Evolutionary conservation across 768 basidiomycete species (phyloP).

Genomic region (Kwoniella mangroviensis): DNA sequence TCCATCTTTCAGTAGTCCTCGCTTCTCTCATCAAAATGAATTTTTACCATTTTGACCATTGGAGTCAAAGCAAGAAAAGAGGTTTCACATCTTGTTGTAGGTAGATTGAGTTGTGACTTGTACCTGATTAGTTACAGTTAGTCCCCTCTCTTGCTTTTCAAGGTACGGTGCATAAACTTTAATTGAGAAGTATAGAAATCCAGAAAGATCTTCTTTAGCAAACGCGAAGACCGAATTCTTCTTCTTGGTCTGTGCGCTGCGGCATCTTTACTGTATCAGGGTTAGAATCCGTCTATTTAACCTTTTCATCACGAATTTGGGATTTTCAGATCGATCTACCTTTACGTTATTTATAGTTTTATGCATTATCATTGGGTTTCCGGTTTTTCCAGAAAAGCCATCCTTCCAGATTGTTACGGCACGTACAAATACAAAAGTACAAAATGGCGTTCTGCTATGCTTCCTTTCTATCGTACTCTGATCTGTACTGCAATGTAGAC

Average conservation of each 20-base stretch:
- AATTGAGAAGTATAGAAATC: no score
- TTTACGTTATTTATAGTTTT: no score
- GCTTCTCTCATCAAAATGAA: background rate
- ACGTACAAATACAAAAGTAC: no score
- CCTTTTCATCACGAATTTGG: background rate
- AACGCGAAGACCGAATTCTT: background rate
- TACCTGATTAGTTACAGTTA: slow-evolving; percentile 1
- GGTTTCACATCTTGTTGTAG: background rate
- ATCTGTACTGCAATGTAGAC: no score
- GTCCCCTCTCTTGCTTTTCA: no score
- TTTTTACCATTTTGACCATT: background rate
- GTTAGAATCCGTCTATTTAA: background rate
- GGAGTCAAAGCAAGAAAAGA: slow-evolving; percentile 3
- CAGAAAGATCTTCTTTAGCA: no score
- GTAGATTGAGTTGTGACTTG: background rate
- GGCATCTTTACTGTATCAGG: background rate
- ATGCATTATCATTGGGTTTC: no score
- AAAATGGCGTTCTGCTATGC: background rate
- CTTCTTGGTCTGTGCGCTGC: background rate
- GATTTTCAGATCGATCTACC: background rate
- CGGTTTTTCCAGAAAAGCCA: background rate
- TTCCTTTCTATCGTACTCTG: no score
- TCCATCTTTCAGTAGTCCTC: no score
- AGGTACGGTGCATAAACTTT: no score
- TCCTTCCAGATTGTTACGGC: background rate